A percentile compares a stretch with the other conserved stretches of the same genome.
Evolutionary conservation across 1,284 basidiomycete genomes (phyloP).

Genomic region (Bondarzewia mesenterica): DNA sequence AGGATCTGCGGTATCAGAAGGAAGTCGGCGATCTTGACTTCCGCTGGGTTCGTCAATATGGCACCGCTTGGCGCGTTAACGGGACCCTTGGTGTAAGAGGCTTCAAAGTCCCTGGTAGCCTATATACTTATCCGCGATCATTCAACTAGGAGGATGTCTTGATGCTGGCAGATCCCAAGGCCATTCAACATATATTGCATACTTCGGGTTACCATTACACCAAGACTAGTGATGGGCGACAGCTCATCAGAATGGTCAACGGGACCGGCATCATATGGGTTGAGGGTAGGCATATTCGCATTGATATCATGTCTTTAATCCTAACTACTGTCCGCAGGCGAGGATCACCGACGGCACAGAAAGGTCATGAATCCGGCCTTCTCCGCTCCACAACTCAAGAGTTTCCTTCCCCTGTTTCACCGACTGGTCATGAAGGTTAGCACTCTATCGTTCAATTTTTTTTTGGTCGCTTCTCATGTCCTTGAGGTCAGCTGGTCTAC

Average conservation of each 20-base stretch:
- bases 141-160: conserved; percentile 10
- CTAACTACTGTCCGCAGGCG: conserved; percentile 7
- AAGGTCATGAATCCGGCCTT: conserved; percentile 24
- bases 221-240: conserved; percentile 13
- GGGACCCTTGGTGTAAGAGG: conserved; percentile 15
- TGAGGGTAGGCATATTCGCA: conserved; percentile 11
- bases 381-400: conserved; percentile 13
- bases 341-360: conserved; percentile 19
- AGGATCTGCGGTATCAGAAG: conserved; percentile 13
- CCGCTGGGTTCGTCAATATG: conserved; percentile 12
- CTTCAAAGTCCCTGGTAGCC: not conserved
- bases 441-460: not conserved
- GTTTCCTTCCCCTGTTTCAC: conserved; percentile 17
- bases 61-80: conserved; percentile 13
- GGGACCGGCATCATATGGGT: conserved; percentile 15
- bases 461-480: not conserved
- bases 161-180: conserved; percentile 17
- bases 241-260: conserved; percentile 8
- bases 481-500: conserved; percentile 10
- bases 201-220: conserved; percentile 17
- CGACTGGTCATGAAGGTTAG: conserved; percentile 5
- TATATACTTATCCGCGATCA: not conserved
- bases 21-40: conserved; percentile 16
- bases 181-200: conserved; percentile 20
- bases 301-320: not conserved